Percentiles rank a stretch among this genome's conserved stretches.
Evolutionary conservation across 2,329 filamentous ascomycete genomes (phyloP).

Genomic region (Chrysoporthe austroafricana): DNA sequence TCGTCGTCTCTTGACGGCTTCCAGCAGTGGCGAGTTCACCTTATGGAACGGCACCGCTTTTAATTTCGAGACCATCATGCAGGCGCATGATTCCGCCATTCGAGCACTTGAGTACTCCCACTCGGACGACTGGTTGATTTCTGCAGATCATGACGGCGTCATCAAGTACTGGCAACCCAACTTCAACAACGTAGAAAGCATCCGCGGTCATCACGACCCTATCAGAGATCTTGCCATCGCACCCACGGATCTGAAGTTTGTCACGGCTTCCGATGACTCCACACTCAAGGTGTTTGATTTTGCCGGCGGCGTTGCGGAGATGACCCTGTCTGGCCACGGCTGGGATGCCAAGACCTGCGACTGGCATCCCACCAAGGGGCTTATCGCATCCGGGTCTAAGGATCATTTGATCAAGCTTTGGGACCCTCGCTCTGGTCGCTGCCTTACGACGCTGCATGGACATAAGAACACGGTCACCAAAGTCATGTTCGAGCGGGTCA

Average conservation of each 20-base stretch:
- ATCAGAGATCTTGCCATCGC: constrained; percentile 92
- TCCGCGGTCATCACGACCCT: constrained; percentile 87
- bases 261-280: constrained; percentile 93
- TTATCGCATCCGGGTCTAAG: constrained; percentile 95
- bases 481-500: constrained; percentile 84
- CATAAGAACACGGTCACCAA: constrained; percentile 98
- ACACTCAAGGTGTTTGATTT: constrained; percentile 97
- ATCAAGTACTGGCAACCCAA: constrained; percentile 99
- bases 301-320: constrained; percentile 80
- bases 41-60: constrained; percentile 98
- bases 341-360: constrained; percentile 98
- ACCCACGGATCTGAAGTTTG: constrained; percentile 92
- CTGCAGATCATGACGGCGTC: constrained; percentile 90
- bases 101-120: constrained; percentile 86
- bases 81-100: constrained; percentile 90
- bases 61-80: constrained; percentile 99
- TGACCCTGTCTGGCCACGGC: constrained; percentile 85
- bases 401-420: constrained; percentile 97
- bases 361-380: constrained; percentile 94
- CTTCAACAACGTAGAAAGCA: constrained; percentile 97
- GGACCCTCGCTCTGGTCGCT: constrained; percentile 91
- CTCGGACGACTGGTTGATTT: constrained; percentile 95
- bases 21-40: constrained; percentile 96
- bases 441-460: constrained; percentile 89
- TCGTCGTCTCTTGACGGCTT: constrained; percentile 85